Conservation (phyloP, 768 basidiomycete species). For the Leccinum disarticulatum region DNA sequence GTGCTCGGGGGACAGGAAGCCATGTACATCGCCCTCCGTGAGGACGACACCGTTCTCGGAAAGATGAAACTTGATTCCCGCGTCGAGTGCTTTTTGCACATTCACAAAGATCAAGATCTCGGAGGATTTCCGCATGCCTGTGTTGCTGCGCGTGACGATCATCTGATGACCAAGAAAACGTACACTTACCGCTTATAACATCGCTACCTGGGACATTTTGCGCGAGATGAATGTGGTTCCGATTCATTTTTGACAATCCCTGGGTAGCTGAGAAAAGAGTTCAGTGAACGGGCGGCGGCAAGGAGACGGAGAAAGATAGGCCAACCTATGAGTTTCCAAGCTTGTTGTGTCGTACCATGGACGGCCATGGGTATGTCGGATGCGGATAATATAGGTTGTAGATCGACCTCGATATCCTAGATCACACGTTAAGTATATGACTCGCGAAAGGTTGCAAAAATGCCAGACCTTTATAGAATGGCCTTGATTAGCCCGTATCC, state of each 20-base stretch:
- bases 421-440: neutral
- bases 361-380: constrained; percentile 77
- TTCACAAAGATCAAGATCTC: constrained; percentile 83
- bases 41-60: constrained; percentile 90
- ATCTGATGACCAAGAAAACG: neutral
- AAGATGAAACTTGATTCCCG: constrained; percentile 71
- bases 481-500: constrained; percentile 90
- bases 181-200: constrained; percentile 72
- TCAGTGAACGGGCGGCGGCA: neutral
- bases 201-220: constrained; percentile 66
- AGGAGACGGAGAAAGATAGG: neutral
- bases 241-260: constrained; percentile 80
- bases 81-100: constrained; percentile 63
- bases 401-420: constrained; percentile 68
- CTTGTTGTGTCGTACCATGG: constrained; percentile 70
- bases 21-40: constrained; percentile 70
- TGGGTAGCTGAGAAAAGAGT: constrained; percentile 45
- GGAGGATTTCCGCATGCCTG: constrained; percentile 81
- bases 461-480: constrained; percentile 73
- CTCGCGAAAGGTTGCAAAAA: neutral
- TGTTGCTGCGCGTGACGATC: neutral
- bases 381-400: constrained; percentile 55
- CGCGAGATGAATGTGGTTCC: constrained; percentile 93
- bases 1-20: constrained; percentile 58
- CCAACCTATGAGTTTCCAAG: constrained; percentile 75